These are phyloP conservation scores for Sugiyamaella xylanicola DNA, from an alignment of 1,139 yeast species.

Conservation along the genomic window DNA sequence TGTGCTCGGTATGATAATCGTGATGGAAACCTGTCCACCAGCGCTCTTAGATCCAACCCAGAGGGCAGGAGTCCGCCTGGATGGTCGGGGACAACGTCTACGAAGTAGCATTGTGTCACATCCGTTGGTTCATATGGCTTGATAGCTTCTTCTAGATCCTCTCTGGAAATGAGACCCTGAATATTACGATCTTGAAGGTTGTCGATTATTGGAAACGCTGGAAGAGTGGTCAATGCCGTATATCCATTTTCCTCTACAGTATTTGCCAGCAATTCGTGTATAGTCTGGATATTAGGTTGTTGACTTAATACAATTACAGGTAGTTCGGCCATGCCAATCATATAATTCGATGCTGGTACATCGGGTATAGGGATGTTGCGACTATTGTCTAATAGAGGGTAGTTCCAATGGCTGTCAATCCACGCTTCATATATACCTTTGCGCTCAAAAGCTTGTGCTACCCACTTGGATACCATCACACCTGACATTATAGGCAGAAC, in stretches of 20 bases:
- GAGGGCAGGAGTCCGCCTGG: conserved; percentile 14
- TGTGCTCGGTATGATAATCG: conserved; percentile 37
- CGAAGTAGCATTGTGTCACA: conserved; percentile 29
- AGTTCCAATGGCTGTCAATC: conserved; percentile 44
- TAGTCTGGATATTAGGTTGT: conserved; percentile 29
- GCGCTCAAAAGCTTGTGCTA: conserved; percentile 46
- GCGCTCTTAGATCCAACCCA: conserved; percentile 30
- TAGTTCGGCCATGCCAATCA: conserved; percentile 38
- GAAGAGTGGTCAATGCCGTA: conserved; percentile 27
- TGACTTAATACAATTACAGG: conserved; percentile 31
- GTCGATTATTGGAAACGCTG: conserved; percentile 49
- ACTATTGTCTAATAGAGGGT: conserved; percentile 44
- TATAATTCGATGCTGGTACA: conserved; percentile 38
- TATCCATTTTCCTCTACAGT: neutral
- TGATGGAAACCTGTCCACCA: conserved; percentile 40
- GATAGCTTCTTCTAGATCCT: conserved; percentile 43
- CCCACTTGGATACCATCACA: conserved; percentile 52
- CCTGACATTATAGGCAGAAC: conserved; percentile 87
- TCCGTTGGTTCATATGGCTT: conserved; percentile 4
- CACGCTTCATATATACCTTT: conserved; percentile 49
- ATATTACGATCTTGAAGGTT: conserved; percentile 37
- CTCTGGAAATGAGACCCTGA: conserved; percentile 48
- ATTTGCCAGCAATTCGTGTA: conserved; percentile 27
- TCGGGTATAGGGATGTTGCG: conserved; percentile 44
- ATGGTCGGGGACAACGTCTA: conserved; percentile 19